Base-by-base conservation (phyloP, 495 filamentous ascomycete genomes). In the Neurospora sp. region DNA sequence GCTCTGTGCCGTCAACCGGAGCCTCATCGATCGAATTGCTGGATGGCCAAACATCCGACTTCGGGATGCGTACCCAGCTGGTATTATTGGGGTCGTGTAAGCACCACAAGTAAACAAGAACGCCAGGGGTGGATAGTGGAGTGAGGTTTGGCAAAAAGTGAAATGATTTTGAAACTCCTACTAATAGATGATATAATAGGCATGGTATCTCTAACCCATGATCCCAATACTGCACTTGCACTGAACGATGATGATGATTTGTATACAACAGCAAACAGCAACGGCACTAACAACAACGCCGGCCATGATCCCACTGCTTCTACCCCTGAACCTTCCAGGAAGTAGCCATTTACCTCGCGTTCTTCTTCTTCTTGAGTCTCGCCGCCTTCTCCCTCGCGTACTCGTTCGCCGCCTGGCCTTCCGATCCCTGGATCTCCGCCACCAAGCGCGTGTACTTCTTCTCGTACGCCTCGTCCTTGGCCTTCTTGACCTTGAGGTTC, bases 371-470 rank as follows among this genome's bases (percentile, higher is more conserved):
- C 86, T 86, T 86, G 86, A 91, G 82, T 85, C 89, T 87, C 80
- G 82, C 80, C 80, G 87, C 87, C 86, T 91, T 95, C 85, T 93
- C 93, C 73, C 92, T 86, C 81, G 94, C 94, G 87, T 98, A 98
- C 71, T 86, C 88, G 83, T 98, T 98, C 71, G 85, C 87, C 78
- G 94, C 95, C 72, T 86, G 84, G 0, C 94, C 96, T 80, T 97
- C 96, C 82, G 97, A 92, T 73, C 91, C 93, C 82, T 98, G 94
- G 78, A 99, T 97, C 86, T 97, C 93, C 27, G 94, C 93, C 74
- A 97, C 89, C 71, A 99, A 85, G 74, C 90, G 87, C 87, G 91
- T 92, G 85, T 94, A 96, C 89, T 98, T 98, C 85, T 90, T 89
- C 84, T 98, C 94, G 87, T 98, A 97, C 74, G 90, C 93, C 68